phyloP scores from a whole-genome alignment of 805 yeast species.

The Ogataea philodendri region DNA sequence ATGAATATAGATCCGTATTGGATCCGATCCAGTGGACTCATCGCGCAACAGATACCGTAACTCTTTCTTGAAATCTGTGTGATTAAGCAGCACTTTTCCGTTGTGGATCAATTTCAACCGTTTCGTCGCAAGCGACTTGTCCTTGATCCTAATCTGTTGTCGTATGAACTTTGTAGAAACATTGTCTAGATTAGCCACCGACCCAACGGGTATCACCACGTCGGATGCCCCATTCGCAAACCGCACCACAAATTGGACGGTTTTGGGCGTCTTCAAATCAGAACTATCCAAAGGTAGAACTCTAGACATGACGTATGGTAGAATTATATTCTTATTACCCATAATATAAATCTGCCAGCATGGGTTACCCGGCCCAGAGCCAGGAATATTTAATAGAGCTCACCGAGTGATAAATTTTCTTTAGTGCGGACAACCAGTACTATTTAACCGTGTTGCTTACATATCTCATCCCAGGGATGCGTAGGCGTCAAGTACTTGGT shows the following conservation, averaged over 20 bases:
- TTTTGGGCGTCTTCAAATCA: slow-evolving; percentile 10
- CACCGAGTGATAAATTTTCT: slow-evolving; percentile 22
- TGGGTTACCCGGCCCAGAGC: slow-evolving; percentile 13
- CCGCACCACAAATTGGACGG: slow-evolving; percentile 36
- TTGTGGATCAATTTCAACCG: slow-evolving; percentile 65
- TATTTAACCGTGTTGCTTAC: slow-evolving; percentile 68
- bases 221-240: slow-evolving; percentile 48
- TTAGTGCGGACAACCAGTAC: slow-evolving; percentile 78
- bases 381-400: slow-evolving; percentile 14
- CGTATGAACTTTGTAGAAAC: slow-evolving; percentile 42
- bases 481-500: slow-evolving; percentile 72
- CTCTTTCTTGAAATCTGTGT: slow-evolving; percentile 53
- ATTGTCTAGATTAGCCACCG: slow-evolving; percentile 25
- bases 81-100: slow-evolving; percentile 62
- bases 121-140: slow-evolving; percentile 34
- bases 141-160: slow-evolving; percentile 39
- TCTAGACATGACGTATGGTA: slow-evolving; percentile 12
- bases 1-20: slow-evolving; percentile 58
- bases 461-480: slow-evolving; percentile 38
- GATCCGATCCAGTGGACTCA: slow-evolving; percentile 18
- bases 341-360: neutral
- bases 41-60: slow-evolving; percentile 31
- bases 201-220: slow-evolving; percentile 35
- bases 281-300: slow-evolving; percentile 19
- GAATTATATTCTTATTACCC: neutral